These are phyloP conservation scores for Plasmodium fragile DNA, from an alignment of 169 alveolate genomes.

Conservation along the genomic window DNA sequence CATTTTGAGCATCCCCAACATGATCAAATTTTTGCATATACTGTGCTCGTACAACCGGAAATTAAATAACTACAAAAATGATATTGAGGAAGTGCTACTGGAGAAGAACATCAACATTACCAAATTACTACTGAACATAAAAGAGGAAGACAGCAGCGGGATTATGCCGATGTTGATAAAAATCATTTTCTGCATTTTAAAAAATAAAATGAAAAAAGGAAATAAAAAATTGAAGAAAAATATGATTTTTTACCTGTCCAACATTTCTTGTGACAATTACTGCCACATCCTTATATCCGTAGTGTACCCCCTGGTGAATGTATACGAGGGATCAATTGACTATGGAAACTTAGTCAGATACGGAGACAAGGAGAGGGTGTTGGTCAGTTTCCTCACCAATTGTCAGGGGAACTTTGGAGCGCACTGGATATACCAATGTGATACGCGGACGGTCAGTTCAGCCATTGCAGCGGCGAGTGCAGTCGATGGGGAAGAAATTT, in stretches of 20 bases:
- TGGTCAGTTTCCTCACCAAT: constrained; percentile 13
- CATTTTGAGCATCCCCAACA: constrained; percentile 23
- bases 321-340: constrained; percentile 32
- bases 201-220: constrained; percentile 40
- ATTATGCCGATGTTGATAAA: constrained; percentile 62
- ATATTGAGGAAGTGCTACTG: constrained; percentile 40
- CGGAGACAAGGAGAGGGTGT: constrained; percentile 48
- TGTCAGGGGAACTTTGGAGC: constrained; percentile 8
- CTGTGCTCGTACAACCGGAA: constrained; percentile 40
- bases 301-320: constrained; percentile 45
- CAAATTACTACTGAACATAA: constrained; percentile 54
- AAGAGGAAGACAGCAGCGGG: constrained; percentile 44
- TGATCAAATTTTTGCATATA: constrained; percentile 44
- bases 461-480: background rate
- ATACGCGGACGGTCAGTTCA: background rate
- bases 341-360: constrained; percentile 44
- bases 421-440: constrained; percentile 33
- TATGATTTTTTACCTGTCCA: constrained; percentile 62
- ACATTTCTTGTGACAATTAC: constrained; percentile 34
- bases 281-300: constrained; percentile 50
- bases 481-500: background rate
- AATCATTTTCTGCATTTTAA: constrained; percentile 72
- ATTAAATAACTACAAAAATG: constrained; percentile 60
- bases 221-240: constrained; percentile 27
- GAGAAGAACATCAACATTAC: constrained; percentile 37